phyloP scores from a whole-genome alignment of 192 early-diverging fungal species.

The Coemansia sp. region DNA sequence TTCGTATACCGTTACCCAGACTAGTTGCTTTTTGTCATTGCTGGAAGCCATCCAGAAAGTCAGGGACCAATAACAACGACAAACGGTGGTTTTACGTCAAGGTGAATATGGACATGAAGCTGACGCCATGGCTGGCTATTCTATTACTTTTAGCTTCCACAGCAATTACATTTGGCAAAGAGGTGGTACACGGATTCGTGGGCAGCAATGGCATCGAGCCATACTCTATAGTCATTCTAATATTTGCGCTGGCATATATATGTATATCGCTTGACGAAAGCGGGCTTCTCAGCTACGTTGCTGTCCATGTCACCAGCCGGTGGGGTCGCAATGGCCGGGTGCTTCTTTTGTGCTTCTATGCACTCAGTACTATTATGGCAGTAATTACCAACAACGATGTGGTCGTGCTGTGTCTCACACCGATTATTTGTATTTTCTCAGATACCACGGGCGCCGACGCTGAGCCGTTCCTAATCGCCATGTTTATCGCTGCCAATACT shows the following conservation, averaged over 20 bases:
- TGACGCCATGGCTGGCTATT: conserved; percentile 69
- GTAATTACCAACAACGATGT: conserved; percentile 80
- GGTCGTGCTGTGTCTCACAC: conserved; percentile 78
- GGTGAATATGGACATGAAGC: conserved; percentile 64
- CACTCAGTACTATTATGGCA: conserved; percentile 71
- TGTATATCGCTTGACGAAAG: conserved; percentile 83
- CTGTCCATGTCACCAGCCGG: conserved; percentile 70
- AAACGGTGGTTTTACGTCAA: conserved; percentile 20
- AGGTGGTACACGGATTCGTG: conserved; percentile 60
- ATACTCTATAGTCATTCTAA: conserved; percentile 78
- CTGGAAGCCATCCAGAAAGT: not conserved
- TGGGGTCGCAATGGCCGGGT: conserved; percentile 60
- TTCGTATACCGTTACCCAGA: conserved; percentile 52
- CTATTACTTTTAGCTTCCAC: conserved; percentile 65
- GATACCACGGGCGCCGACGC: conserved; percentile 62
- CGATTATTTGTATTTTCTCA: conserved; percentile 76
- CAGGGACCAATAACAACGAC: not conserved
- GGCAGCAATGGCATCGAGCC: conserved; percentile 63
- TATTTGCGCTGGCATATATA: conserved; percentile 82
- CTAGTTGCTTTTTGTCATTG: not conserved
- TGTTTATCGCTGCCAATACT: conserved; percentile 75
- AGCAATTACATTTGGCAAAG: conserved; percentile 50
- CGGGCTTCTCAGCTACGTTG: conserved; percentile 73
- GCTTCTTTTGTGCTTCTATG: conserved; percentile 69
- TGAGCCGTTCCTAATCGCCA: conserved; percentile 71